Conservation (phyloP, 192 early-diverging fungal species). For the Glomus cerebriforme region DNA sequence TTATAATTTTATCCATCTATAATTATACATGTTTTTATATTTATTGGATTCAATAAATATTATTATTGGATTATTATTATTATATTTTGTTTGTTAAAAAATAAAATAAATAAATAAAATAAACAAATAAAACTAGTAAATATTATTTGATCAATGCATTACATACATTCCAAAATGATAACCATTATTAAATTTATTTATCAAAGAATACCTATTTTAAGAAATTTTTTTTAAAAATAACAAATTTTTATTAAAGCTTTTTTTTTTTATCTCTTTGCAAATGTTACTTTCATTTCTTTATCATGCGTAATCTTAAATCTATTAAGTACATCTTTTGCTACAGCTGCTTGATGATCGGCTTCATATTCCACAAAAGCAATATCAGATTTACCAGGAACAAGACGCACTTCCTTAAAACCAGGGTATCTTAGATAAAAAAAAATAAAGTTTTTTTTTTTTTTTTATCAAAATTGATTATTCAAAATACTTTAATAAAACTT, state of each 20-base stretch:
- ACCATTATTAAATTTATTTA: no score
- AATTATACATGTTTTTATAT: no score
- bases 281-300: constrained; percentile 57
- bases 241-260: no score
- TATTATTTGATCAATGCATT: no score
- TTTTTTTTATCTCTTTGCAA: constrained; percentile 48
- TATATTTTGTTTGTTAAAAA: no score
- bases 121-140: no score
- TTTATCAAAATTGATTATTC: background rate
- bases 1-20: no score
- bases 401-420: constrained; percentile 68
- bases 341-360: constrained; percentile 51
- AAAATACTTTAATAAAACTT: background rate
- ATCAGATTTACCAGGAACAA: constrained; percentile 64
- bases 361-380: constrained; percentile 73
- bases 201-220: no score
- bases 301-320: constrained; percentile 55
- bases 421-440: constrained; percentile 37
- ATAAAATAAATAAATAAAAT: no score
- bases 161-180: no score
- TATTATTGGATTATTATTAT: no score
- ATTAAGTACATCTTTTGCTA: constrained; percentile 57
- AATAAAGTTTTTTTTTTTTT: background rate
- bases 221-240: background rate
- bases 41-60: no score